Conservation (phyloP, 2,329 filamentous ascomycete species). For the Neopestalotiopsis sp. region DNA sequence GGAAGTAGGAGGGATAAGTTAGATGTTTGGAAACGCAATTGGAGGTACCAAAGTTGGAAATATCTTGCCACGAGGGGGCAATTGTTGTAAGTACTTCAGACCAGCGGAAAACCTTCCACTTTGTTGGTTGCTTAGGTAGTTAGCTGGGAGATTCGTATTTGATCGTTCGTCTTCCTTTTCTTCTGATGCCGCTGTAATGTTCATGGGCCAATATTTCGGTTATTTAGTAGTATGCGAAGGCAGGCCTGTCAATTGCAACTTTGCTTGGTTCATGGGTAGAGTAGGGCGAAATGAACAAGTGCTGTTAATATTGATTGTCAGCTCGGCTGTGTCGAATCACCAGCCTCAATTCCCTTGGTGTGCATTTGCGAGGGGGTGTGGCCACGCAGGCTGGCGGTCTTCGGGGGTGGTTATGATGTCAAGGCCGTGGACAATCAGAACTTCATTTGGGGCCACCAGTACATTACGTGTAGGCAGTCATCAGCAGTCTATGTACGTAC, state of each 20-base stretch:
- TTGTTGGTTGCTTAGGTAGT: too few species aligned
- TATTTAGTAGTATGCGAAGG: not conserved
- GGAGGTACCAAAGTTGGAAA: too few species aligned
- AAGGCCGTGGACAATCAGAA: not conserved
- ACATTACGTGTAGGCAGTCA: too few species aligned
- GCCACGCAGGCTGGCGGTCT: not conserved
- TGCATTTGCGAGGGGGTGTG: not conserved
- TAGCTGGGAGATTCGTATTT: too few species aligned
- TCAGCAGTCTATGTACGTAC: too few species aligned
- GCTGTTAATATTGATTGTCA: conserved; percentile 3
- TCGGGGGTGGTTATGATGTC: not conserved
- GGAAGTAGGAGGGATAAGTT: too few species aligned
- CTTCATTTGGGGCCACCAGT: not conserved
- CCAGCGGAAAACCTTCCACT: too few species aligned
- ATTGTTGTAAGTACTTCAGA: too few species aligned
- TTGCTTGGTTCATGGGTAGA: not conserved
- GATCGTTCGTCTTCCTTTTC: too few species aligned
- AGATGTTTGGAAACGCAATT: too few species aligned
- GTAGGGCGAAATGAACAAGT: not conserved
- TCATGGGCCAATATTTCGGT: not conserved
- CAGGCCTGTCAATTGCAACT: not conserved
- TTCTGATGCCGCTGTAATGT: too few species aligned
- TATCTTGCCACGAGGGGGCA: too few species aligned
- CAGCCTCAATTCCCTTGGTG: not conserved
- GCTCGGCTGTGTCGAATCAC: not conserved